Base-by-base conservation (phyloP, 192 early-diverging fungal genomes). In the Podila epigama region DNA sequence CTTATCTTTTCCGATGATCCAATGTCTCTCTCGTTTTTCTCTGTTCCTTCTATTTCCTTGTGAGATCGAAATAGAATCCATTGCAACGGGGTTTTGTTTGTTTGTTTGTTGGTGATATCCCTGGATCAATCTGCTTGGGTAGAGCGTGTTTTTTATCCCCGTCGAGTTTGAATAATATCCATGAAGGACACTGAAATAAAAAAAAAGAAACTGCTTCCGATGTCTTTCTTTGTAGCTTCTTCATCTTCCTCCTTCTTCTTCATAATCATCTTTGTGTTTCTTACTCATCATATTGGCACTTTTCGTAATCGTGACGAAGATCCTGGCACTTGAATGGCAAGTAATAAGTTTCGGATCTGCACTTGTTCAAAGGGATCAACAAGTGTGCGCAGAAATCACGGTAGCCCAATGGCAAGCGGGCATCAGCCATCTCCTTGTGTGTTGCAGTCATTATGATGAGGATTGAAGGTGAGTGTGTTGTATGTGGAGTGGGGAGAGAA, bases 311-410 rank as follows among this genome's bases (percentile, higher is more conserved):
- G 51, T 96, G 91, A 58, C 92, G 82, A 81, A 97, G 94, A 53
- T 90, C 84, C 79, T 91, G 91, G 87, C 97, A 98, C 75, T 95
- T 93, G 94, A 95, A 97, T 28, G 97, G 97, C 63, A 95, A 58
- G 79, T 94, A 96, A 75, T 85, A 92, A 70, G 86, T 93, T 48
- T 90, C 88, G 63, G 84, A 86, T 52, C 97, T 84, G 84, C 97
- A 98, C 79, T 94, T 91, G 91, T 98, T 95, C 40, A 98, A 81
- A 37, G 89, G 91, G 60, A 96, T 92, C 39, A 95, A 84, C 63
- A 98, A 81, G 68, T 97, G 91, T 40, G 97, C 91, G 75, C 97
- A 98, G 82, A 93, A 95, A 87, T 98, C 97, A 57, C 97, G 90
- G 83, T 90, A 94, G 58, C 89, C 88, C 34, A 97, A 77, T 11